Percentiles rank a stretch among this genome's conserved stretches.
Conservation (phyloP, 192 early-diverging fungal genomes). For the Helicostylum pulchrum region DNA sequence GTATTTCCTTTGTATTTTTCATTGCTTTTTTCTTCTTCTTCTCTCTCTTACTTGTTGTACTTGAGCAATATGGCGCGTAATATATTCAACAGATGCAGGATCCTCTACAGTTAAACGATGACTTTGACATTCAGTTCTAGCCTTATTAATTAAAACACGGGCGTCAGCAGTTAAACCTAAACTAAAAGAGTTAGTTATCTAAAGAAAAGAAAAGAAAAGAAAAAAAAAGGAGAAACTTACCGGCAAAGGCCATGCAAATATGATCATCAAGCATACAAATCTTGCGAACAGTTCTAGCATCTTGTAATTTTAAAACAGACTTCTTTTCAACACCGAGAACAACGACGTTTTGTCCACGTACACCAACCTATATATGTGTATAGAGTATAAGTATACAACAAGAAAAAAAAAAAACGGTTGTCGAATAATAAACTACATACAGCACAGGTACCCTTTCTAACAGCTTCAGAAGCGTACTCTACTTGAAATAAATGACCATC, state of each 20-base stretch:
- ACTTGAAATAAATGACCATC: slow-evolving; percentile 99
- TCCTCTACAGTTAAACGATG: slow-evolving; percentile 97
- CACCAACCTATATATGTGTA: slow-evolving; percentile 77
- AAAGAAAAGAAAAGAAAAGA: no score
- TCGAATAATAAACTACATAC: slow-evolving; percentile 50
- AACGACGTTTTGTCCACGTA: slow-evolving; percentile 86
- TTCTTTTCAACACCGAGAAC: slow-evolving; percentile 98
- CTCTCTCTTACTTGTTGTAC: slow-evolving; percentile 78
- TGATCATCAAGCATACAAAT: slow-evolving; percentile 96
- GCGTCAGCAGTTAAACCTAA: slow-evolving; percentile 92
- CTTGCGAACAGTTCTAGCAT: slow-evolving; percentile 94
- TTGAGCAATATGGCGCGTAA: slow-evolving; percentile 93
- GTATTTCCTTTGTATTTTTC: neutral
- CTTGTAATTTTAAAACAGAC: slow-evolving; percentile 92
- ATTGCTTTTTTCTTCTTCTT: neutral
- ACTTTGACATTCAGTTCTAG: slow-evolving; percentile 95
- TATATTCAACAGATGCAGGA: slow-evolving; percentile 95
- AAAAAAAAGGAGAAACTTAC: slow-evolving; percentile 33
- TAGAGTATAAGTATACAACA: neutral
- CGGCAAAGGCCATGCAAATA: slow-evolving; percentile 94
- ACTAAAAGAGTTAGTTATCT: neutral
- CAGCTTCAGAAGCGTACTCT: slow-evolving; percentile 97
- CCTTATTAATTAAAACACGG: slow-evolving; percentile 93
- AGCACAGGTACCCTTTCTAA: slow-evolving; percentile 94
- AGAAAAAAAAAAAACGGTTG: neutral